phyloP scores from a whole-genome alignment of 495 filamentous ascomycete genomes.

The Penicillium turbatum region DNA sequence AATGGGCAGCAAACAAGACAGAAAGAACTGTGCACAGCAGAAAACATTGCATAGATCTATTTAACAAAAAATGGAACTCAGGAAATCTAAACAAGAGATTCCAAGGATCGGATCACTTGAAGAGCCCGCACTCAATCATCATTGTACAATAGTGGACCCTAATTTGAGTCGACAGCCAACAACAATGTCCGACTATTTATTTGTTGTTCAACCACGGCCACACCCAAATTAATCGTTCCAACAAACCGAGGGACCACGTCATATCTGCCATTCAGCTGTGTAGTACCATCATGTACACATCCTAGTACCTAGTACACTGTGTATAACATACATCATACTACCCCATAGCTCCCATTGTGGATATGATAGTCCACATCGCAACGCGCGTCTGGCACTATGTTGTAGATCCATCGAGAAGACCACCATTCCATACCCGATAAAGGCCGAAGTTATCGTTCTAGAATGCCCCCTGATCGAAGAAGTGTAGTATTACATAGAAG shows the following conservation, averaged over 20 bases:
- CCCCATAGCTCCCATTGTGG: no score
- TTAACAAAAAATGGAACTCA: not conserved
- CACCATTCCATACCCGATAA: no score
- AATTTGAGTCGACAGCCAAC: conserved; percentile 13
- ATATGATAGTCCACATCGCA: no score
- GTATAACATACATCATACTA: no score
- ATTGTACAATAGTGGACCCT: conserved; percentile 8
- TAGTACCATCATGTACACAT: no score
- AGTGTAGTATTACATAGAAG: no score
- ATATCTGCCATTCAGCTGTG: not conserved
- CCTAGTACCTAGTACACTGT: no score
- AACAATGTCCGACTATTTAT: conserved; percentile 13
- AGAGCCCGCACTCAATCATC: conserved; percentile 8
- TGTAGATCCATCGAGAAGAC: no score
- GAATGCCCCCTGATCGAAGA: no score
- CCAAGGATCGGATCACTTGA: conserved; percentile 13
- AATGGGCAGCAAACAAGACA: not conserved
- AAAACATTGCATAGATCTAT: not conserved
- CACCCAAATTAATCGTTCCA: not conserved
- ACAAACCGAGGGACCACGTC: not conserved
- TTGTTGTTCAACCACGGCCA: conserved; percentile 9
- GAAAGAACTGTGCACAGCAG: not conserved
- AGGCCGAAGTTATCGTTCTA: no score
- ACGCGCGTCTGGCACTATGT: no score
- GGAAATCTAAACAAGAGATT: conserved; percentile 6